phyloP scores from a whole-genome alignment of 1,284 basidiomycete genomes.

The Schizophyllum commune region DNA sequence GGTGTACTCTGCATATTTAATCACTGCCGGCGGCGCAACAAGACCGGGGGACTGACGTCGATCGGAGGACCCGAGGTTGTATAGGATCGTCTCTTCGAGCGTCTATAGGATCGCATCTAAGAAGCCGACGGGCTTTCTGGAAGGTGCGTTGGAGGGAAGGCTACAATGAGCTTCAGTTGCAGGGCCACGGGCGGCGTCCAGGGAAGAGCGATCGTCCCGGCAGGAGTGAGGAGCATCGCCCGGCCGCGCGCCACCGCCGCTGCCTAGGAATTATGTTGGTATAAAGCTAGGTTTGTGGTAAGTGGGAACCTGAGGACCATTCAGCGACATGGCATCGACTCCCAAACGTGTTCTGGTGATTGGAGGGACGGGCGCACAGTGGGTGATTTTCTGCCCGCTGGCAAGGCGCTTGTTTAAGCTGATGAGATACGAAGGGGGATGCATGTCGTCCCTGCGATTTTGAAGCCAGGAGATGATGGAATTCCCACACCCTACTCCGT shows the following conservation, averaged over 20 bases:
- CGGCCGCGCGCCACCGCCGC: neutral
- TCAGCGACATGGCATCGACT: conserved; percentile 2
- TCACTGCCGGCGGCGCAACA: too few species aligned
- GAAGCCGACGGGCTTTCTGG: too few species aligned
- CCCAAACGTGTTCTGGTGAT: conserved; percentile 29
- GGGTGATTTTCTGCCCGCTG: conserved; percentile 14
- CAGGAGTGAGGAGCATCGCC: too few species aligned
- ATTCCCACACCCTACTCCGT: conserved; percentile 28
- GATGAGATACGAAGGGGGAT: neutral
- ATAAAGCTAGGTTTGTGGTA: neutral
- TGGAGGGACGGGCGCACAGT: conserved; percentile 35
- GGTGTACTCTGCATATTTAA: too few species aligned
- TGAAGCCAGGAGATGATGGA: conserved; percentile 18
- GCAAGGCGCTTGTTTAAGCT: neutral
- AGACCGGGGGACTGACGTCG: too few species aligned
- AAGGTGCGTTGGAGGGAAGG: too few species aligned
- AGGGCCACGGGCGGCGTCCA: too few species aligned
- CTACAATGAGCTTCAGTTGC: too few species aligned
- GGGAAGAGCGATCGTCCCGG: too few species aligned
- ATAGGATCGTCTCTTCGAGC: too few species aligned
- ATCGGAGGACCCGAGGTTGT: too few species aligned
- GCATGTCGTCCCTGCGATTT: conserved; percentile 27
- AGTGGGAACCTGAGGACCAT: neutral
- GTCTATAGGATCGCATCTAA: too few species aligned
- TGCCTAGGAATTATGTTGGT: neutral